Evolutionary conservation across 2,329 filamentous ascomycete genomes (phyloP), one percentile per base, ranked within the genome.

Genomic region (Diaporthe sp.): DNA sequence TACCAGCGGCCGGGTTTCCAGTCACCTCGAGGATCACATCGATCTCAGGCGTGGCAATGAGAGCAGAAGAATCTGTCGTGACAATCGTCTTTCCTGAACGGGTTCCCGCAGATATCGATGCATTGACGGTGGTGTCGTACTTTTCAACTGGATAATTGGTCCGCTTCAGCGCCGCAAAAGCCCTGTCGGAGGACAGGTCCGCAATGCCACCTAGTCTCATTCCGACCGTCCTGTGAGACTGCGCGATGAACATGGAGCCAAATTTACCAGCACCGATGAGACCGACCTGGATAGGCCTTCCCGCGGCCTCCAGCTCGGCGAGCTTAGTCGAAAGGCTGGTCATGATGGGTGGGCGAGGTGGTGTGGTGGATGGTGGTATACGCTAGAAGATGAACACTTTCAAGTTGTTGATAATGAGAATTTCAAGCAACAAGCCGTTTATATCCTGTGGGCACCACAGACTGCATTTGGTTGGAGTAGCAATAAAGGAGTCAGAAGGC

Each of bases 181-280:
- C 85, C 25, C 85, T 83, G 39, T 86, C 83, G 49, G 80, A 78
- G 5, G 84, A 85, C 8, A 87, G 81, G 74, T 87, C 86, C 51
- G 85, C 85, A 53, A 87, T 87, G 25, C 81, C 85, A 4, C 85
- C 86, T 17, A 87, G 77, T 39, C 84, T 82, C 74, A 87, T 81
- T 17, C 86, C 86, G 17, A 82, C 79, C 3, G 85, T 86, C 22
- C 84, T 82, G 77, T 86, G 82, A 2, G 83, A 83, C 79, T 87
- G 86, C 8, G 86, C 86, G 69, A 87, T 85, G 81, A 85, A 87
- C 86, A 87, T 49, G 19, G 84, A 86, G 2, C 85, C 86, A 72
- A 87, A 87, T 76, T 87, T 87, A 72, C 86, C 86, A 53, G 86
- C 85, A 4, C 86, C 85, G 71, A 87, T 87, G 74, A 87, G 82